Conservation (phyloP, 2,329 filamentous ascomycete genomes). For the Bipolaris cookei region DNA sequence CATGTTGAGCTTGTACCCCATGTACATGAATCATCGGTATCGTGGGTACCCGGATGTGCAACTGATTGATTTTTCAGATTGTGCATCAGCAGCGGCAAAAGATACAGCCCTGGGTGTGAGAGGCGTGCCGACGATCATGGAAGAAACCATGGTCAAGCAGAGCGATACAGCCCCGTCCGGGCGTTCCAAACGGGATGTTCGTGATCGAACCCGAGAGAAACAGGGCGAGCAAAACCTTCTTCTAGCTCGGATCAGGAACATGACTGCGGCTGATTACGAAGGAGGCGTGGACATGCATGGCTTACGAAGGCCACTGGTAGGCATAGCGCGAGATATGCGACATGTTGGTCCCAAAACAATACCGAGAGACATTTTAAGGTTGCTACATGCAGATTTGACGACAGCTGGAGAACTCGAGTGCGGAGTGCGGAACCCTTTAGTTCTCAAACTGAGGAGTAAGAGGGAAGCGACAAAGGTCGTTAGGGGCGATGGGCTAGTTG, state of each 20-base stretch:
- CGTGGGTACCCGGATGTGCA: conserved; percentile 20
- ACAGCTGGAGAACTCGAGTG: conserved; percentile 1
- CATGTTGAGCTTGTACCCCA: conserved; percentile 14
- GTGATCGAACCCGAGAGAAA: background rate
- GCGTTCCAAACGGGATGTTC: too few relatives aligned
- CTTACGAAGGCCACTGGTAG: background rate
- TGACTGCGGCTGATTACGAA: background rate
- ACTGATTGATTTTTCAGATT: conserved; percentile 12
- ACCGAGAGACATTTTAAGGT: conserved; percentile 1
- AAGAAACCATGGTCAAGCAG: conserved; percentile 9
- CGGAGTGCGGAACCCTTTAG: background rate
- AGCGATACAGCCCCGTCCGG: conserved; percentile 10
- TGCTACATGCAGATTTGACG: conserved; percentile 18
- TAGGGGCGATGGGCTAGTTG: background rate
- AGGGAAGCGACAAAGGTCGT: background rate
- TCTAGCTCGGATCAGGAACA: background rate
- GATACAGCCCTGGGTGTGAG: conserved; percentile 4
- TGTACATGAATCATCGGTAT: conserved; percentile 11
- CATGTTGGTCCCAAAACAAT: conserved; percentile 10
- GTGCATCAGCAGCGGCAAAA: background rate
- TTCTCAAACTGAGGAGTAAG: conserved; percentile 4
- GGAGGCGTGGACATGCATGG: background rate
- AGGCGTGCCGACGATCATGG: conserved; percentile 9
- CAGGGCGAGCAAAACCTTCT: background rate
- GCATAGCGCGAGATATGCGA: conserved; percentile 7